phyloP scores from a whole-genome alignment of 2,329 filamentous ascomycete species.

The Verticillium dahliae region DNA sequence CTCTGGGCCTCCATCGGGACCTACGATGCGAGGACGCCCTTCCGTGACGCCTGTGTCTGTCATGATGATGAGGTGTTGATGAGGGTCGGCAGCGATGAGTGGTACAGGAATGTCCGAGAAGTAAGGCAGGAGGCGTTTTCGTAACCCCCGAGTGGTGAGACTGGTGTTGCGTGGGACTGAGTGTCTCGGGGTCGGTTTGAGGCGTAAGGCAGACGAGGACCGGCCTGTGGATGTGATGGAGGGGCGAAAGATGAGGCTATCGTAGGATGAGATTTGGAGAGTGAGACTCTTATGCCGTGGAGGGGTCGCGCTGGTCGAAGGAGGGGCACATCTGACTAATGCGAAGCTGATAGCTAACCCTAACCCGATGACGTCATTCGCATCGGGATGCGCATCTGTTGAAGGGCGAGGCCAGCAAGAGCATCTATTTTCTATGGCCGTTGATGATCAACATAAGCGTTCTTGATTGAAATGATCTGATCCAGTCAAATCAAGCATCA shows the following conservation, averaged over 20 bases:
- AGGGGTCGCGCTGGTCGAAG: background rate
- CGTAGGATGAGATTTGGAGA: background rate
- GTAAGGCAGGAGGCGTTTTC: background rate
- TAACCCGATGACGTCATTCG: background rate
- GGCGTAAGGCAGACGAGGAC: background rate
- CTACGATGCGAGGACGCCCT: slow-evolving; percentile 62
- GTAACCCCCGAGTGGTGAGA: background rate
- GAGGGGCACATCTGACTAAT: background rate
- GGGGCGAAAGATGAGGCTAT: background rate
- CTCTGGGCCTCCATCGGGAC: slow-evolving; percentile 65
- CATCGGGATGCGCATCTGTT: background rate
- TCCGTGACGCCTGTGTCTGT: slow-evolving; percentile 1
- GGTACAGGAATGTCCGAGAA: background rate
- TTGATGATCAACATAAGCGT: too few relatives aligned
- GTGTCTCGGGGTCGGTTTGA: background rate
- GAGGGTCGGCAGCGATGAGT: background rate
- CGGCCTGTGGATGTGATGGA: background rate
- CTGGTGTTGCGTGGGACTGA: background rate
- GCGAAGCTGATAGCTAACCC: background rate
- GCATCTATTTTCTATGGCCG: too few relatives aligned
- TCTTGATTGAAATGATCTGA: too few relatives aligned
- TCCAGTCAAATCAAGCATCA: too few relatives aligned
- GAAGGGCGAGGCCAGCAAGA: too few relatives aligned
- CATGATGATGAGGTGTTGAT: background rate
- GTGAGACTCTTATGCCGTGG: background rate